These are phyloP conservation scores for Schoenoplectus triqueter DNA, from an alignment of 202 grass and related monocot species.

Conservation along the genomic window DNA sequence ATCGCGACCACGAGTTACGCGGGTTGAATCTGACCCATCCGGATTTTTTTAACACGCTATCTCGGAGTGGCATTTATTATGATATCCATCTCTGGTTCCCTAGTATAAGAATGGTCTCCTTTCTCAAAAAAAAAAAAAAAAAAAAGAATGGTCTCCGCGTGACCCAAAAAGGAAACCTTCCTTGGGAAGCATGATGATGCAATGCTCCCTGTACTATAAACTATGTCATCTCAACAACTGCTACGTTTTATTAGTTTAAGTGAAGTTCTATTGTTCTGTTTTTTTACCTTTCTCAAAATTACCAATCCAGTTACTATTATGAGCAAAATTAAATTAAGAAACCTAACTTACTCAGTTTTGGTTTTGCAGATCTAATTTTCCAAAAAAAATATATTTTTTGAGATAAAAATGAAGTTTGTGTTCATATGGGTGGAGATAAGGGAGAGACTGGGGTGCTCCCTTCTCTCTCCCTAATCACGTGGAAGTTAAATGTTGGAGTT, in stretches of 20 bases:
- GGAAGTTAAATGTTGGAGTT: too few relatives aligned
- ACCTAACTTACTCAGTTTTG: not conserved
- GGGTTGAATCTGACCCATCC: too few relatives aligned
- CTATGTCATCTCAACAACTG: not conserved
- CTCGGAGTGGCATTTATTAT: not conserved
- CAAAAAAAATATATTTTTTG: too few relatives aligned
- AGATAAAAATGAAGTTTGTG: too few relatives aligned
- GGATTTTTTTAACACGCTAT: too few relatives aligned
- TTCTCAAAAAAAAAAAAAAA: too few relatives aligned
- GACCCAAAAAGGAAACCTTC: slow-evolving; percentile 45
- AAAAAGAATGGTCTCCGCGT: not conserved
- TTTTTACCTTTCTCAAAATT: not conserved
- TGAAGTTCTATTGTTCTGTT: not conserved
- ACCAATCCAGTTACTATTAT: not conserved
- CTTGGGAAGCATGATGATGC: slow-evolving; percentile 32
- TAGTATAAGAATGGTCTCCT: slow-evolving; percentile 17
- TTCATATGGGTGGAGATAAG: too few relatives aligned
- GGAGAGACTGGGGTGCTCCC: too few relatives aligned
- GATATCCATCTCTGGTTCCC: not conserved
- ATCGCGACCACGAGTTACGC: too few relatives aligned
- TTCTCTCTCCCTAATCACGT: too few relatives aligned
- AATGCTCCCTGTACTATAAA: slow-evolving; percentile 33
- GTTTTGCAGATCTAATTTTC: not conserved
- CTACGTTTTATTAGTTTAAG: not conserved
- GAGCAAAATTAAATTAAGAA: not conserved